These are phyloP conservation scores for Trifolium repens DNA, from an alignment of 306 rosid species.

Conservation along the genomic window DNA sequence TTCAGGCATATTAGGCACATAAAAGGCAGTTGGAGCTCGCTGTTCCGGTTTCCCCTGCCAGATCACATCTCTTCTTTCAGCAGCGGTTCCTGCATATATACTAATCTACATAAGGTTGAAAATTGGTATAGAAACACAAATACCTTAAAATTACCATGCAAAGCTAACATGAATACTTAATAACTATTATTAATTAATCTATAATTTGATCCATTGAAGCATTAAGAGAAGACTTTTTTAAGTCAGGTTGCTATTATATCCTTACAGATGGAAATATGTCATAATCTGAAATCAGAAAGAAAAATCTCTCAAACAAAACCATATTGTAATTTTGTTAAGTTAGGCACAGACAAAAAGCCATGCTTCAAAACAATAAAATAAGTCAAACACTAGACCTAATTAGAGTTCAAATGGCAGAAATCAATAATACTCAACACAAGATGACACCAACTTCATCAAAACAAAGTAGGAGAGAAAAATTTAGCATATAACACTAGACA, in stretches of 20 bases:
- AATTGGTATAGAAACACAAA: slow-evolving; percentile 39
- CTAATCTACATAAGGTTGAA: slow-evolving; percentile 31
- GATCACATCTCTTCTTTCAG: slow-evolving; percentile 37
- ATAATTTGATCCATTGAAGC: not conserved
- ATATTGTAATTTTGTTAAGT: slow-evolving; percentile 10
- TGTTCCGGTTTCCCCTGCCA: slow-evolving; percentile 37
- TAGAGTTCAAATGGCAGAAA: not conserved
- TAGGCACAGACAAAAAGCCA: not conserved
- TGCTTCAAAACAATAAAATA: not conserved
- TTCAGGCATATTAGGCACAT: slow-evolving; percentile 46
- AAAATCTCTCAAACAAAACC: slow-evolving; percentile 14
- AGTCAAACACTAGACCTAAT: not conserved
- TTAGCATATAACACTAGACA: not conserved
- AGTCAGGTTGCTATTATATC: not conserved
- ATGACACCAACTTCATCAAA: slow-evolving; percentile 2
- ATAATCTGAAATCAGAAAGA: no score
- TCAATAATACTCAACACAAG: not conserved
- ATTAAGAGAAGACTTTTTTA: not conserved
- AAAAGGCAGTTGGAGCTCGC: slow-evolving; percentile 32
- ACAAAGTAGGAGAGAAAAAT: not conserved
- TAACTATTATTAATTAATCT: not conserved
- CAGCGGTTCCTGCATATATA: slow-evolving; percentile 46
- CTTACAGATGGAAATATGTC: no score
- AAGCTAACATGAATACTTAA: slow-evolving; percentile 14
- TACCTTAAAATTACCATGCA: slow-evolving; percentile 19